Evolutionary conservation across 495 filamentous ascomycete species (phyloP), one percentile per base, ranked within the genome.

Genomic region (Xylaria castorea): DNA sequence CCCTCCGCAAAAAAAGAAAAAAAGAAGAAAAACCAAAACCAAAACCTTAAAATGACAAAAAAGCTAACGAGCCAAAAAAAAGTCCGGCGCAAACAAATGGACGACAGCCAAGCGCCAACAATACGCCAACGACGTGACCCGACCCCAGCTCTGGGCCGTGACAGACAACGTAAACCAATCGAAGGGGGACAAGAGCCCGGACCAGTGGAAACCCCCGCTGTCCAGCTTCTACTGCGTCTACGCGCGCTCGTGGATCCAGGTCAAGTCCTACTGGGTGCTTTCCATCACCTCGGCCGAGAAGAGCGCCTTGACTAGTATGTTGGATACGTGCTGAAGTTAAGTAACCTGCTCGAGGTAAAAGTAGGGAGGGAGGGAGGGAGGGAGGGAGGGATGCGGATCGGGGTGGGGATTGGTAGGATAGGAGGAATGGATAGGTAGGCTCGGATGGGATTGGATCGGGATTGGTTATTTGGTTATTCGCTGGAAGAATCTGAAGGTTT

Each of bases 221-320:
- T 74, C 80, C 1, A 87, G 85, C n/a, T 93, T 91, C 78, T 87
- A 91, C 74, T 94, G 92, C 86, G 91, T 88, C 0, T 94, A 94
- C 71, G 91, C 91, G 7, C 84, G 86, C 78, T 88, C 89, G 81
- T 94, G 89, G 88, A 85, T 93, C 16, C 84, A 84, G 69, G 91
- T 94, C 51, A 94, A 94, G 87, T 85, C 81, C 66, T 83, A 85
- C 34, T 93, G 88, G 75, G 78, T 65, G 0, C 75, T 93, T 51
- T 87, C 87, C 11, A 82, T 93, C 40, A 92, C 86, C 0, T 77
- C 81, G 44, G 85, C 83, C 0, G 91, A 93, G 82, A 92, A 90
- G 85, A 81, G 79, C 38, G 91, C 91, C 0, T 76, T 94, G 71
- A 80, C 77, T 12, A 81, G 78, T 53, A 93, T 94, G 92, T 75